Conservation (phyloP, 139 green algal genomes). For the Closterium sp. region DNA sequence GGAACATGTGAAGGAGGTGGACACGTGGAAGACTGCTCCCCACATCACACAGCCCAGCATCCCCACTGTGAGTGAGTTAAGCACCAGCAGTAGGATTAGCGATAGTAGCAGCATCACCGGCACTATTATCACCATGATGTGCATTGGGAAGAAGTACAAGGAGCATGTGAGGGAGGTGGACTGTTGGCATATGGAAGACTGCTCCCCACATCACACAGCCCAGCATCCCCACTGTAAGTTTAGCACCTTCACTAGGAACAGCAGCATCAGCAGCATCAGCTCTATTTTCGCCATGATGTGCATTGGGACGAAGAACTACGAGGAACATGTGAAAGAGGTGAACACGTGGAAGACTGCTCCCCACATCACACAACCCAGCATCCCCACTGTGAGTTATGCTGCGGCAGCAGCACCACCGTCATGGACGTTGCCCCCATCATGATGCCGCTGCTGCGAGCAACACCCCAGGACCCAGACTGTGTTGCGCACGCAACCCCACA, state of each 20-base stretch:
- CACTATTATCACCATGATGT: slow-evolving; percentile 37
- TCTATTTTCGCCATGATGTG: slow-evolving; percentile 23
- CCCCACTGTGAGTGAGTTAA: neutral
- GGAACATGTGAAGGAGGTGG: slow-evolving; percentile 48
- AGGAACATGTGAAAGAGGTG: slow-evolving; percentile 46
- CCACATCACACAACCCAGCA: slow-evolving; percentile 22
- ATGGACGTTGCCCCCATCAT: too few relatives aligned
- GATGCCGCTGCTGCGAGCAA: too few relatives aligned
- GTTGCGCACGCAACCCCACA: too few relatives aligned
- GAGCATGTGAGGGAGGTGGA: slow-evolving; percentile 49
- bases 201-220: slow-evolving; percentile 21
- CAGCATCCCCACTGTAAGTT: slow-evolving; percentile 6
- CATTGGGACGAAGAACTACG: slow-evolving; percentile 49
- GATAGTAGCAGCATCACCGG: too few relatives aligned
- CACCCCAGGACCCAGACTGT: too few relatives aligned
- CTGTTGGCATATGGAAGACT: slow-evolving; percentile 45
- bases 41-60: slow-evolving; percentile 31
- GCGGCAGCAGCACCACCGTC: too few relatives aligned
- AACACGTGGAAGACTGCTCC: slow-evolving; percentile 42
- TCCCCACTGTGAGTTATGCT: slow-evolving; percentile 9
- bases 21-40: slow-evolving; percentile 39
- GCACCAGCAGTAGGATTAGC: too few relatives aligned
- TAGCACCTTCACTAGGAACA: neutral
- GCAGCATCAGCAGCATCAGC: neutral
- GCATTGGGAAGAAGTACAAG: slow-evolving; percentile 45